phyloP scores from a whole-genome alignment of 345 rosid species.

The Atalantia buxifolia region DNA sequence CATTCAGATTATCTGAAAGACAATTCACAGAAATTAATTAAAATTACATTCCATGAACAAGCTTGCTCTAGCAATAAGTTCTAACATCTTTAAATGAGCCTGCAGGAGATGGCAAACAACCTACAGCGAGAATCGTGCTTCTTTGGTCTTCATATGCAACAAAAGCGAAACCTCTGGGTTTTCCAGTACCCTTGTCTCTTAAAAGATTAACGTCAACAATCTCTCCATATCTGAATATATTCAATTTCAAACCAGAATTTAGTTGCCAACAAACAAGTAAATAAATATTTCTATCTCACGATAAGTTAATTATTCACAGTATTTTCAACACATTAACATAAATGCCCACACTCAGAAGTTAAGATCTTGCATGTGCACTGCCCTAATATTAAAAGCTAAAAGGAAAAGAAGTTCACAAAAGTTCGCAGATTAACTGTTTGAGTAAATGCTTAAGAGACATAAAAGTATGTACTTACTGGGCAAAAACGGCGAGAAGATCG shows the following conservation, averaged over 20 bases:
- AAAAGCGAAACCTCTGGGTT: slow-evolving; percentile 41
- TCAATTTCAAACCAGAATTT: not conserved
- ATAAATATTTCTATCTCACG: not conserved
- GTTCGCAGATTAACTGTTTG: not conserved
- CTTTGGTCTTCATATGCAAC: slow-evolving; percentile 94
- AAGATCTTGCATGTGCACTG: not conserved
- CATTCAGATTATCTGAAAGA: slow-evolving; percentile 75
- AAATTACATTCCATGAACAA: not conserved
- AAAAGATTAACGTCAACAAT: slow-evolving; percentile 80
- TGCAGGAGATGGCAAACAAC: slow-evolving; percentile 30
- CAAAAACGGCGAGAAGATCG: slow-evolving; percentile 88
- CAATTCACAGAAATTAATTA: not conserved
- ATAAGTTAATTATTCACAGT: not conserved
- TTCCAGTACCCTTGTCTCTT: too few species aligned
- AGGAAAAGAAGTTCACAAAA: not conserved
- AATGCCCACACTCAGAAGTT: not conserved
- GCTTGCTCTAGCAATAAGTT: not conserved
- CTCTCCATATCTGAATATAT: slow-evolving; percentile 62
- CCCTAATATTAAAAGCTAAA: not conserved
- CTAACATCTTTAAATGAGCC: not conserved
- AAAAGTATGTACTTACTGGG: slow-evolving; percentile 54
- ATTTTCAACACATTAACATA: not conserved
- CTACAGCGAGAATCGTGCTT: slow-evolving; percentile 89
- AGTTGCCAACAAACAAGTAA: not conserved
- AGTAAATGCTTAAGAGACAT: not conserved